These are phyloP conservation scores for Trichomonascaceae sp. DNA, from an alignment of 1,139 yeast species.

Conservation along the genomic window DNA sequence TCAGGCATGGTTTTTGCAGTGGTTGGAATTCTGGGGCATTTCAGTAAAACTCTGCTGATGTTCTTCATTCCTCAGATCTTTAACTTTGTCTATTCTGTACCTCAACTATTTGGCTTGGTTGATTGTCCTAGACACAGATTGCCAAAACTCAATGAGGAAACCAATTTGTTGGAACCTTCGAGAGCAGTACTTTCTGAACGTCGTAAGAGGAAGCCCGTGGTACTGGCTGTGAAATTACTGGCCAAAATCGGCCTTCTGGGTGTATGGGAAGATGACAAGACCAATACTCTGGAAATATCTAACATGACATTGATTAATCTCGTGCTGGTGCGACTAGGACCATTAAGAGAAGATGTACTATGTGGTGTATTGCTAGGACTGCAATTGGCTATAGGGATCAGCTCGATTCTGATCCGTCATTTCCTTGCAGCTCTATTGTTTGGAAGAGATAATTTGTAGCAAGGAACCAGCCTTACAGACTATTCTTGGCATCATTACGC, in stretches of 20 bases:
- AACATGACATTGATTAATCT: constrained; percentile 86
- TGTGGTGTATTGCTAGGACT: constrained; percentile 52
- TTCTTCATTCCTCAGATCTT: constrained; percentile 86
- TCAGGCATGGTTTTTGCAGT: constrained; percentile 99
- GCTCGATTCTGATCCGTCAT: constrained; percentile 70
- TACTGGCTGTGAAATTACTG: constrained; percentile 31
- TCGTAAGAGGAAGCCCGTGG: constrained; percentile 27
- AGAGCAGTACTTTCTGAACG: constrained; percentile 36
- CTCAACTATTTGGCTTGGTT: constrained; percentile 77
- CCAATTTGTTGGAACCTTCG: constrained; percentile 77
- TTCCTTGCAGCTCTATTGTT: constrained; percentile 79
- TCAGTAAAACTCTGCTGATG: constrained; percentile 81
- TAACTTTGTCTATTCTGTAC: constrained; percentile 82
- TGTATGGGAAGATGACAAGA: constrained; percentile 35
- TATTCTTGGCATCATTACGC: constrained; percentile 36
- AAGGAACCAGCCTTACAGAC: neutral
- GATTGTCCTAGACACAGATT: constrained; percentile 95
- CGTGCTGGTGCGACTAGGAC: constrained; percentile 79
- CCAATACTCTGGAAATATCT: constrained; percentile 43
- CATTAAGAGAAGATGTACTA: constrained; percentile 73
- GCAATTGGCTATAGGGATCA: constrained; percentile 62
- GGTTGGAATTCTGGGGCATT: constrained; percentile 93
- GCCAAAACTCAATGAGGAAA: constrained; percentile 63
- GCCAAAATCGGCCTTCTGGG: constrained; percentile 47
- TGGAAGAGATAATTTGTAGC: constrained; percentile 71